These are phyloP conservation scores for Dioszegia hungarica DNA, from an alignment of 768 basidiomycete genomes.

Conservation along the genomic window DNA sequence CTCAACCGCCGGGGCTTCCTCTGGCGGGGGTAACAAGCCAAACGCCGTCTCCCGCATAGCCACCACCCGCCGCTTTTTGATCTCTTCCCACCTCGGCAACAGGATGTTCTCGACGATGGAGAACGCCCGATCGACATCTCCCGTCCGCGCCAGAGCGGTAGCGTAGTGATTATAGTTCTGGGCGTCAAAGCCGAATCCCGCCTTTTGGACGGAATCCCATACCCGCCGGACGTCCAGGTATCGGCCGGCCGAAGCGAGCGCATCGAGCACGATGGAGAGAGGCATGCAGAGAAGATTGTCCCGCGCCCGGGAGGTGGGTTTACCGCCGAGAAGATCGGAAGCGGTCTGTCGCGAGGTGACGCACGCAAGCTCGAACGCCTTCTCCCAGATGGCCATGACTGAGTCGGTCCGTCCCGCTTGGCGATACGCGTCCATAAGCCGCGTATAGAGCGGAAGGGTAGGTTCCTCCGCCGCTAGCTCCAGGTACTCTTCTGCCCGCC, in stretches of 20 bases:
- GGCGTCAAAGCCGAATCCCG: constrained; percentile 73
- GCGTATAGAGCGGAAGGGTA: constrained; percentile 59
- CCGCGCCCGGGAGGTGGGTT: constrained; percentile 3
- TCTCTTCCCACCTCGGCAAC: constrained; percentile 49
- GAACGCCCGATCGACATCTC: constrained; percentile 76
- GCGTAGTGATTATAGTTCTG: constrained; percentile 88
- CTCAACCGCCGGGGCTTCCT: neutral
- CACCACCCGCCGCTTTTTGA: constrained; percentile 12
- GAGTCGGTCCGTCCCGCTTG: constrained; percentile 57
- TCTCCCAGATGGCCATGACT: constrained; percentile 62
- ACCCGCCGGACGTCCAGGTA: constrained; percentile 60
- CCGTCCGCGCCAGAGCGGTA: constrained; percentile 70
- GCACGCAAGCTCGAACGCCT: constrained; percentile 58
- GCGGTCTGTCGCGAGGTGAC: neutral
- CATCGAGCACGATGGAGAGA: constrained; percentile 74
- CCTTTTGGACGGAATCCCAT: constrained; percentile 63
- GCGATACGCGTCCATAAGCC: constrained; percentile 70
- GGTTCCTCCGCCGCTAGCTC: constrained; percentile 51
- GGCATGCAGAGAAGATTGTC: constrained; percentile 66
- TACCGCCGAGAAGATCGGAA: neutral
- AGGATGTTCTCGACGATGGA: constrained; percentile 73
- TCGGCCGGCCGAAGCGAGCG: constrained; percentile 61
- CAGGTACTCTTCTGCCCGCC: constrained; percentile 44
- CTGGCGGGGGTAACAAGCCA: neutral
- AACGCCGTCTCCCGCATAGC: constrained; percentile 4